Evolutionary conservation across 306 rosid species (phyloP), one percentile per base, ranked within the genome.

Genomic region (Senna tora): DNA sequence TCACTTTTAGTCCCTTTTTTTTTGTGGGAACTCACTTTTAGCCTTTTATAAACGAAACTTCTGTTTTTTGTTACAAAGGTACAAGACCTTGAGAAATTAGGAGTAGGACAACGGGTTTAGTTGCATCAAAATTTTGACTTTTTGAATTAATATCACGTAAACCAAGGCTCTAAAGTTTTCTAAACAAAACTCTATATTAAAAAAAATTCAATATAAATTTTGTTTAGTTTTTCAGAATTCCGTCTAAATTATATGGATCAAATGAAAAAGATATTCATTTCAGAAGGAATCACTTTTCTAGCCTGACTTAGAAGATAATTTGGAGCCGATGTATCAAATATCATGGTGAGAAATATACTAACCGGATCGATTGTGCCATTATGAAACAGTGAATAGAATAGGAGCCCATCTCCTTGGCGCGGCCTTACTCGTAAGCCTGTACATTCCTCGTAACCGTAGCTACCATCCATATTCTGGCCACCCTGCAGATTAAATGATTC

Each of bases 321-420:
- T 9, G 21, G 32, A 63, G 30, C 43, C 16, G 43, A 62, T 57
- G 13, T 34, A 17, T 58, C 7, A 9, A 66, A 65, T 11, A 19
- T 62, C 50, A 17, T 19, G 47, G 52, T 33, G 51, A 5, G 21
- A 75, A 56, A 64, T 22, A 64, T 22, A 89, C 96, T 88, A 59
- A 91, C 96, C 93, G 41, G 83, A 80, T 95, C 97, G 64, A 89
- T 84, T 76, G 97, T 85, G 50, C 88, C 90, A 52, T 95, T 91
- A 32, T 89, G 90, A 36, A 82, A 75, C 80, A 89, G 25, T 1
- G 97, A 88, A 78, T 91, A 89, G 82, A 91, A 95, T 55, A 95
- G 87, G 84, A 95, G 87, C 19, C 95, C 99, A 56, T 91, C 97
- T 54, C 97, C 99, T 85, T 67, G 86, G 63, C 82, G 93, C 14